Percentiles rank a stretch among this genome's conserved stretches.
Evolutionary conservation across 371 early-diverging fungal genomes (phyloP).

Genomic region (Mucor lusitanicus): DNA sequence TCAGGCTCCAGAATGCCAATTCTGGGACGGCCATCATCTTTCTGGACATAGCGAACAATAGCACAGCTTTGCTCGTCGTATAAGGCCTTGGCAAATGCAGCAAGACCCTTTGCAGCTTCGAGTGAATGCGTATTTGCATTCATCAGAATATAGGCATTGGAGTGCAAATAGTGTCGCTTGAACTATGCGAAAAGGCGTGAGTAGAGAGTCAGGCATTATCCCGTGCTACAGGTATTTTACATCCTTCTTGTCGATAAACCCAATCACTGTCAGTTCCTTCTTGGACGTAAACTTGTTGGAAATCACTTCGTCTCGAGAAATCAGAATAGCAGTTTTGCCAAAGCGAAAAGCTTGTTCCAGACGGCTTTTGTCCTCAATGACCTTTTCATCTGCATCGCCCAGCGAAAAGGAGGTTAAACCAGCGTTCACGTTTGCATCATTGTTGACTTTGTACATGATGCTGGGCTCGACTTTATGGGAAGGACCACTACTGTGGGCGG

Average conservation of each 20-base stretch:
- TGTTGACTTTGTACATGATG: slow-evolving; percentile 36
- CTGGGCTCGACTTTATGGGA: slow-evolving; percentile 52
- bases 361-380: not conserved
- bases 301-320: slow-evolving; percentile 61
- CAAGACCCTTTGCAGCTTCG: slow-evolving; percentile 44
- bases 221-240: not conserved
- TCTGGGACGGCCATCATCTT: slow-evolving; percentile 57
- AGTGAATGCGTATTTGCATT: slow-evolving; percentile 22
- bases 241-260: slow-evolving; percentile 44
- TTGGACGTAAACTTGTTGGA: slow-evolving; percentile 54
- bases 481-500: slow-evolving; percentile 49
- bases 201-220: not conserved
- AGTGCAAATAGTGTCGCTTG: slow-evolving; percentile 58
- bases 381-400: not conserved
- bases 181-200: slow-evolving; percentile 36
- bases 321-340: slow-evolving; percentile 70
- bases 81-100: slow-evolving; percentile 59
- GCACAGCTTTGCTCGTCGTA: slow-evolving; percentile 51
- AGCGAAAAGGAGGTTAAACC: not conserved
- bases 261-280: slow-evolving; percentile 65
- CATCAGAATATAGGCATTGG: slow-evolving; percentile 54
- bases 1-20: slow-evolving; percentile 54
- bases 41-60: slow-evolving; percentile 65
- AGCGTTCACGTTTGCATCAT: slow-evolving; percentile 16
- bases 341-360: slow-evolving; percentile 67